phyloP scores from a whole-genome alignment of 2,329 filamentous ascomycete species.

The Stromatinia cepivora region DNA sequence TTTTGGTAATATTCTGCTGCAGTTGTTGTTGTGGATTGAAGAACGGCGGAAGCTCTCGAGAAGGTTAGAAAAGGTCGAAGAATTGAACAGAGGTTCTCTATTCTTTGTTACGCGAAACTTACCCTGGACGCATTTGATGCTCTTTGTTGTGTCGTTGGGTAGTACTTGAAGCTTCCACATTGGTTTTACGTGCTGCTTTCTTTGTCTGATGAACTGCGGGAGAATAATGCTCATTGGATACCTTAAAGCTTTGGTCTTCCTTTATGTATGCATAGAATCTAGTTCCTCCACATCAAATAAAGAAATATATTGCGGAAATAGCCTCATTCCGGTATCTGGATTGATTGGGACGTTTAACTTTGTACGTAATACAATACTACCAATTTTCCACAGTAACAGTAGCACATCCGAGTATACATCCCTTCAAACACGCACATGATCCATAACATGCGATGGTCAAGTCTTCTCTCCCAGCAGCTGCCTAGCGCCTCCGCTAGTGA shows the following conservation, averaged over 20 bases:
- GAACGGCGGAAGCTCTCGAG: neutral
- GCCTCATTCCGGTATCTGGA: neutral
- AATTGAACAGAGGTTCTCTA: neutral
- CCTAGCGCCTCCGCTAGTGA: neutral
- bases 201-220: constrained; percentile 1
- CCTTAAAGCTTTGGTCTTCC: neutral
- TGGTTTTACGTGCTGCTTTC: neutral
- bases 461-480: neutral
- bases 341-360: neutral
- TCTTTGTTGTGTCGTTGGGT: neutral
- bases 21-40: neutral
- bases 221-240: neutral
- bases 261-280: neutral
- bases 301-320: neutral
- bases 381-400: neutral
- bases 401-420: neutral
- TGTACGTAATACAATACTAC: neutral
- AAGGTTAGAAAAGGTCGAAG: neutral
- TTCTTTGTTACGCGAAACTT: neutral
- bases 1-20: neutral
- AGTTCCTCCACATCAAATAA: neutral
- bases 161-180: neutral
- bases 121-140: constrained; percentile 9
- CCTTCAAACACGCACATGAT: neutral
- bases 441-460: neutral